These are phyloP conservation scores for Moesziomyces globuligerus DNA, from an alignment of 1,284 basidiomycete genomes.

Conservation along the genomic window DNA sequence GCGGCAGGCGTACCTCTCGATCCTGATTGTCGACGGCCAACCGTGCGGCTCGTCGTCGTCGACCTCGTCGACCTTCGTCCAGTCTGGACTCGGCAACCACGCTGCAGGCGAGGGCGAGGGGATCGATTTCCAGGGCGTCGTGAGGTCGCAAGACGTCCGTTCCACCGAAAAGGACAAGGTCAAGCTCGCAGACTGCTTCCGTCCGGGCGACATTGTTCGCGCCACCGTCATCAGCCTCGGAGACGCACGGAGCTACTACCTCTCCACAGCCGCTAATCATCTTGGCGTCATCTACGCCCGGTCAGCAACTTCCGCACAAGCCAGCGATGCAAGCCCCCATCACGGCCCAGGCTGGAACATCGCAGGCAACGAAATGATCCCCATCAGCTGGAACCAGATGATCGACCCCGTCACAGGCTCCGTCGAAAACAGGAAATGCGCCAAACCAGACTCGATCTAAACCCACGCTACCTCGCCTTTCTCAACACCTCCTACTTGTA, in stretches of 20 bases:
- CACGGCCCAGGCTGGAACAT: slow-evolving; percentile 39
- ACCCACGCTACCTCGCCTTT: too few relatives aligned
- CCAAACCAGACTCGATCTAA: slow-evolving; percentile 74
- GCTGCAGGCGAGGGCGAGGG: slow-evolving; percentile 64
- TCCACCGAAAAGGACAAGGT: slow-evolving; percentile 91
- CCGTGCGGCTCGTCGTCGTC: slow-evolving; percentile 69
- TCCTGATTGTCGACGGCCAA: slow-evolving; percentile 88
- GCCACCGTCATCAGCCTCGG: slow-evolving; percentile 76
- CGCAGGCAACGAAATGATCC: slow-evolving; percentile 45
- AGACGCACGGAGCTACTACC: slow-evolving; percentile 76
- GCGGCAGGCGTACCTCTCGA: slow-evolving; percentile 84
- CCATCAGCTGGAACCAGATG: slow-evolving; percentile 89
- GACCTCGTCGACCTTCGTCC: slow-evolving; percentile 25
- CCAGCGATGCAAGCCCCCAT: neutral
- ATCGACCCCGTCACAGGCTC: slow-evolving; percentile 82
- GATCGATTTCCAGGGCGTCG: slow-evolving; percentile 83
- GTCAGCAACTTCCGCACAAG: slow-evolving; percentile 10
- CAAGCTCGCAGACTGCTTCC: slow-evolving; percentile 92
- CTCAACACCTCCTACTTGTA: neutral
- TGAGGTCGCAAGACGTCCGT: slow-evolving; percentile 81
- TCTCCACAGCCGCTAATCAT: slow-evolving; percentile 92
- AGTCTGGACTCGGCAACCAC: slow-evolving; percentile 56
- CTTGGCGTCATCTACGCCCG: slow-evolving; percentile 76
- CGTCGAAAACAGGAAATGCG: slow-evolving; percentile 86
- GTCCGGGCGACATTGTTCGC: slow-evolving; percentile 93